Percentiles rank a stretch among this genome's conserved stretches.
Evolutionary conservation across 2,329 filamentous ascomycete genomes (phyloP).

Genomic region (Huntiella abstrusa): DNA sequence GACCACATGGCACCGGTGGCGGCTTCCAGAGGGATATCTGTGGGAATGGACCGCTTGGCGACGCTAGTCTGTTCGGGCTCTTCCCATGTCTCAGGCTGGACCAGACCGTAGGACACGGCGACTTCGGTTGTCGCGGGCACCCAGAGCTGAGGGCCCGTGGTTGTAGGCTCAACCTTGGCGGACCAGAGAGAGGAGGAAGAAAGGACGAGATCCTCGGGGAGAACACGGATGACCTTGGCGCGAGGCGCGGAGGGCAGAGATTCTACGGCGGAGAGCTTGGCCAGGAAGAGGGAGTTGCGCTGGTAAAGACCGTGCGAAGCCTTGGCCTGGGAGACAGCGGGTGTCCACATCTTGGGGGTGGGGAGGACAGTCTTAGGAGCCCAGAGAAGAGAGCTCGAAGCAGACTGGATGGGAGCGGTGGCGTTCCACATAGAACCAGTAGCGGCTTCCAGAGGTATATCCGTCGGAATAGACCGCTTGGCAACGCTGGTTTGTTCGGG

Average conservation of each 20-base stretch:
- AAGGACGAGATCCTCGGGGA: slow-evolving; percentile 2
- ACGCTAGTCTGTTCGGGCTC: no score
- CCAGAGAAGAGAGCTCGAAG: not conserved
- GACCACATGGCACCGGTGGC: no score
- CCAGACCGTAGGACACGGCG: slow-evolving; percentile 13
- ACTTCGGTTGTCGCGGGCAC: not conserved
- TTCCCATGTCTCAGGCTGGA: slow-evolving; percentile 15
- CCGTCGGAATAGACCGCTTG: no score
- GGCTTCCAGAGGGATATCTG: no score
- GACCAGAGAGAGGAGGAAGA: slow-evolving; percentile 7
- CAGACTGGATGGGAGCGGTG: not conserved
- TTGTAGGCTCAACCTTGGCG: not conserved
- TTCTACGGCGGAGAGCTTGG: not conserved
- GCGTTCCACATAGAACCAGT: no score
- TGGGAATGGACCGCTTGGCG: no score
- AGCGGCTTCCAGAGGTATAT: no score
- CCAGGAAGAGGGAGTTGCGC: slow-evolving; percentile 10
- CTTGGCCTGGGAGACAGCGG: no score
- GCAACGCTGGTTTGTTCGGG: no score
- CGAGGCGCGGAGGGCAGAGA: not conserved
- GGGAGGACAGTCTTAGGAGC: not conserved
- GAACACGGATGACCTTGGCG: slow-evolving; percentile 3
- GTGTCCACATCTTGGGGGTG: no score
- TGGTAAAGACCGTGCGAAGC: slow-evolving; percentile 4
- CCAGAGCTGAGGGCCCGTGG: slow-evolving; percentile 5